phyloP scores from a whole-genome alignment of 257 asterid genomes.

The Solanum habrochaites region DNA sequence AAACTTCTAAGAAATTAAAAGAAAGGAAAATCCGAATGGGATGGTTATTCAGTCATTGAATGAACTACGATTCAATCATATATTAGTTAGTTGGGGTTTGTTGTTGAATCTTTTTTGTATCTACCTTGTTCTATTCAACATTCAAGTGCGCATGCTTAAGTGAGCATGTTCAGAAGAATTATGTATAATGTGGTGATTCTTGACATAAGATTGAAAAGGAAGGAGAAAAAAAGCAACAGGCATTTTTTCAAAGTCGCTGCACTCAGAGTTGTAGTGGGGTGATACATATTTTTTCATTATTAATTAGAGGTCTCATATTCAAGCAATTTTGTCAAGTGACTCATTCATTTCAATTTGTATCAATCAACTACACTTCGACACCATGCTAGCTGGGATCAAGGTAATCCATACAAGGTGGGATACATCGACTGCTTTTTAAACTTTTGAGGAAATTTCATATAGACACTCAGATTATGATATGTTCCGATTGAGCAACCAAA shows the following conservation, averaged over 20 bases:
- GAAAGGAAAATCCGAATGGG: neutral
- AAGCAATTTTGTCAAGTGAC: neutral
- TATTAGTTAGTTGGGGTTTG: neutral
- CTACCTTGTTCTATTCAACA: neutral
- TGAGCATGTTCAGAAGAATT: neutral
- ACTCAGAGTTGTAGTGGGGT: neutral
- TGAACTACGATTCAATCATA: neutral
- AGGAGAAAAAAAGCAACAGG: neutral
- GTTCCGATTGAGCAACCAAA: neutral
- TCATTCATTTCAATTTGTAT: neutral
- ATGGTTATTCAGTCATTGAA: neutral
- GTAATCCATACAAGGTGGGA: neutral
- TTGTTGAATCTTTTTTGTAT: neutral
- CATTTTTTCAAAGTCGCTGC: neutral
- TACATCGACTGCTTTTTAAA: neutral
- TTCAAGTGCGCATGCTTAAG: neutral
- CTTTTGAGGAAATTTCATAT: neutral
- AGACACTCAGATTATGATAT: neutral
- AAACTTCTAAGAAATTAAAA: neutral
- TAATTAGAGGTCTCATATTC: neutral
- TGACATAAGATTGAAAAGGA: neutral
- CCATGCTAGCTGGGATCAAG: neutral
- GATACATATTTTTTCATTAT: neutral
- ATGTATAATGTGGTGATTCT: neutral
- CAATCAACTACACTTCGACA: neutral